Percentiles rank a stretch among this genome's conserved stretches.
Evolutionary conservation across 768 basidiomycete species (phyloP).

Genomic region (Rhodotorula diobovata): DNA sequence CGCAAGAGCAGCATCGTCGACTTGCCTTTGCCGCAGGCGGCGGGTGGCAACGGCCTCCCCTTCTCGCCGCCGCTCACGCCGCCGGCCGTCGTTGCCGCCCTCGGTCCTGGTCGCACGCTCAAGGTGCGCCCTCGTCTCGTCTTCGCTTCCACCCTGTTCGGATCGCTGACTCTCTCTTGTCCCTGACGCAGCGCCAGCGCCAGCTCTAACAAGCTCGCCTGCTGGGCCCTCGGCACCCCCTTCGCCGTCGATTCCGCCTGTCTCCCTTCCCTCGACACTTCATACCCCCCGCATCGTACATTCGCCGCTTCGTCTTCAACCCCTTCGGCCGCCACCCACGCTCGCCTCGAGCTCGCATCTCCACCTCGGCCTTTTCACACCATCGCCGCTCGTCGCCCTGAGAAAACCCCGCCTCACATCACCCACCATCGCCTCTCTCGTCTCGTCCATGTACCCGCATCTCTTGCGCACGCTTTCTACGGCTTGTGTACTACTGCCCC

Average conservation of each 20-base stretch:
- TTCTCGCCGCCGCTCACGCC: not conserved
- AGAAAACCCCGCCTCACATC: too few species aligned
- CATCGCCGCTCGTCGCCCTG: too few species aligned
- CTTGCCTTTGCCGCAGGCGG: not conserved
- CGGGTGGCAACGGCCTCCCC: not conserved
- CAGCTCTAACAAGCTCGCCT: not conserved
- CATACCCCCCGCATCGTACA: too few species aligned
- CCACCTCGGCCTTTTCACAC: too few species aligned
- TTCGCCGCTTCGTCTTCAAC: too few species aligned
- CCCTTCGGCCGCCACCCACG: too few species aligned
- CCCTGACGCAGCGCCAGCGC: not conserved
- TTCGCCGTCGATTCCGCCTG: not conserved
- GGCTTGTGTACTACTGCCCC: too few species aligned
- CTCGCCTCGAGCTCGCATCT: too few species aligned
- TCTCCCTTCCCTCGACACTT: not conserved
- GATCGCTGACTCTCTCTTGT: not conserved
- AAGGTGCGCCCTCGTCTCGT: not conserved
- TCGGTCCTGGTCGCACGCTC: not conserved
- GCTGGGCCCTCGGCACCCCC: too few species aligned
- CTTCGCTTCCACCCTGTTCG: not conserved
- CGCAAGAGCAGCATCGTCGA: conserved; percentile 13
- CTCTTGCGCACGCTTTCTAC: too few species aligned
- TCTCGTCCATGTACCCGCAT: too few species aligned
- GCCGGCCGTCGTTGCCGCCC: not conserved
- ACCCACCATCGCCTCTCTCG: too few species aligned